A percentile compares a stretch with the other conserved stretches of the same genome.
These are phyloP conservation scores for Talaromyces atroroseus DNA, from an alignment of 2,329 filamentous ascomycete genomes.

Conservation along the genomic window DNA sequence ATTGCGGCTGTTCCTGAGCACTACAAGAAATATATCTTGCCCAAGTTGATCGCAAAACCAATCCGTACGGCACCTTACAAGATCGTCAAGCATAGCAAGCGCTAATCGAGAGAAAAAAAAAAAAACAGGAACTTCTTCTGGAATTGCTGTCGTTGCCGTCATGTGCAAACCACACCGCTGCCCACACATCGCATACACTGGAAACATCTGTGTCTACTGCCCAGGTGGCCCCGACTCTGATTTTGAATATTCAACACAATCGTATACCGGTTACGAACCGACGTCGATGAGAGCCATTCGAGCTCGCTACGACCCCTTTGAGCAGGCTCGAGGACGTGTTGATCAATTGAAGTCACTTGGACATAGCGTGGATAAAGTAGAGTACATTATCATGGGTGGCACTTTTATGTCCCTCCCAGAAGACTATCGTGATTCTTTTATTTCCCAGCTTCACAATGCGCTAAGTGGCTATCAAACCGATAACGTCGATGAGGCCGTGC, in stretches of 20 bases:
- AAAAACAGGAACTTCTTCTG: constrained; percentile 75
- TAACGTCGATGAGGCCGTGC: constrained; percentile 91
- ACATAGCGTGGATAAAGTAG: constrained; percentile 97
- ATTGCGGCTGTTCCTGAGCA: constrained; percentile 98
- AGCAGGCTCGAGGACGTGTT: constrained; percentile 90
- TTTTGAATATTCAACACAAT: constrained; percentile 98
- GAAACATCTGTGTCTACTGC: constrained; percentile 98
- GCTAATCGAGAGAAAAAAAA: constrained; percentile 13
- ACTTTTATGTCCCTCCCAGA: constrained; percentile 96
- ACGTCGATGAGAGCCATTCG: constrained; percentile 98
- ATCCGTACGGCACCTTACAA: constrained; percentile 59
- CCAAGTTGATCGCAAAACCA: constrained; percentile 93
- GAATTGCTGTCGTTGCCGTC: constrained; percentile 95
- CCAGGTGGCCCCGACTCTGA: constrained; percentile 96
- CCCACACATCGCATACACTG: constrained; percentile 95
- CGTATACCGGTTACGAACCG: constrained; percentile 96
- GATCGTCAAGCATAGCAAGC: not conserved
- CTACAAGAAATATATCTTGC: constrained; percentile 98
- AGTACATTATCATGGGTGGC: constrained; percentile 99
- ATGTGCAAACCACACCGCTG: constrained; percentile 99
- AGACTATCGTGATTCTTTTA: constrained; percentile 87
- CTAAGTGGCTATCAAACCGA: constrained; percentile 91
- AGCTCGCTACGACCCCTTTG: constrained; percentile 94
- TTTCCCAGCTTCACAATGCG: constrained; percentile 92
- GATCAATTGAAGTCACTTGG: constrained; percentile 95